Percentiles rank a stretch among this genome's conserved stretches.
Conservation (phyloP, 768 basidiomycete species). For the Leucocoprinus sp. region DNA sequence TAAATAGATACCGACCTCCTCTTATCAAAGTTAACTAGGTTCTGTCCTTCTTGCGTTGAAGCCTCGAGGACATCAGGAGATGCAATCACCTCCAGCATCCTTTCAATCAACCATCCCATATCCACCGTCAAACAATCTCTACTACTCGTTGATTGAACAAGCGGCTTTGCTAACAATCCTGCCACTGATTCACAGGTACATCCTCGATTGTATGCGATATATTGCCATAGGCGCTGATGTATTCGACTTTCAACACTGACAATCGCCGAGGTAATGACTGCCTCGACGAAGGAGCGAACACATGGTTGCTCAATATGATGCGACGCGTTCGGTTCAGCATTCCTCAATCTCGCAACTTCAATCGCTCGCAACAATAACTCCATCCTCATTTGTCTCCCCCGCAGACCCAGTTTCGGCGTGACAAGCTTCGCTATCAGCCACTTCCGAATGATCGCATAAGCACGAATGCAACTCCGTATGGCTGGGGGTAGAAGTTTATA, state of each 20-base stretch:
- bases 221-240: conserved; percentile 73
- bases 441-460: conserved; percentile 68
- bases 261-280: conserved; percentile 66
- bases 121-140: conserved; percentile 58
- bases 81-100: conserved; percentile 71
- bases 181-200: conserved; percentile 53
- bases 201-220: conserved; percentile 56
- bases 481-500: conserved; percentile 72
- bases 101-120: conserved; percentile 77
- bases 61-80: conserved; percentile 63
- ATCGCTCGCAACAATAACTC: conserved; percentile 64
- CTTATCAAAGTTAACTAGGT: conserved; percentile 75
- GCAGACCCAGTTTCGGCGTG: conserved; percentile 53
- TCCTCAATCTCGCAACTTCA: conserved; percentile 64
- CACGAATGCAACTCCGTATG: conserved; percentile 68
- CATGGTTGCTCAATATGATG: conserved; percentile 50
- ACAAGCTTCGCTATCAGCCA: conserved; percentile 71
- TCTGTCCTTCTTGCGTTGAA: conserved; percentile 41
- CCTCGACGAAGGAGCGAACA: conserved; percentile 75
- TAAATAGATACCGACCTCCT: conserved; percentile 42
- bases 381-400: conserved; percentile 61
- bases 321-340: conserved; percentile 27
- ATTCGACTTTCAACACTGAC: conserved; percentile 74
- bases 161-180: conserved; percentile 46
- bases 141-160: conserved; percentile 33